phyloP scores from a whole-genome alignment of 306 rosid species.

The Fragaria nilgerrensis region DNA sequence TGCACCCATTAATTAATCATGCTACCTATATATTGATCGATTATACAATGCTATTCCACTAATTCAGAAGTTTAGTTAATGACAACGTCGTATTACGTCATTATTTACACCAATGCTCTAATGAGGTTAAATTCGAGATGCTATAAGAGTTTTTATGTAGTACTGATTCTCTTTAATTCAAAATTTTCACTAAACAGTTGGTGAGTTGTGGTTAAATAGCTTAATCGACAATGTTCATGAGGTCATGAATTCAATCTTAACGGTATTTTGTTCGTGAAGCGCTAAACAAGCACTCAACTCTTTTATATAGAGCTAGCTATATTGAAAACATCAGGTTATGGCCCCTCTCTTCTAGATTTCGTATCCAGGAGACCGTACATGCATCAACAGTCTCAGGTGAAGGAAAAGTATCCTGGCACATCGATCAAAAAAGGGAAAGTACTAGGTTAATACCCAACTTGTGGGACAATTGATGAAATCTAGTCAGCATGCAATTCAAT shows the following conservation, averaged over 20 bases:
- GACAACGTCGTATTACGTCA: not conserved
- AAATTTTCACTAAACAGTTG: no score
- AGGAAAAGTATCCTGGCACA: not conserved
- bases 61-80: not conserved
- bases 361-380: not conserved
- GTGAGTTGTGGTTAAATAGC: no score
- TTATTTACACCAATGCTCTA: not conserved
- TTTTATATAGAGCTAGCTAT: not conserved
- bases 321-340: not conserved
- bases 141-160: no score
- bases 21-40: not conserved
- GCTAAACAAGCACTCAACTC: no score
- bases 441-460: conserved; percentile 1
- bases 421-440: not conserved
- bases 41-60: conserved; percentile 8
- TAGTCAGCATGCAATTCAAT: conserved; percentile 21
- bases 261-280: no score
- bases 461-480: conserved; percentile 22
- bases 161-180: no score
- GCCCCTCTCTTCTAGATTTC: not conserved
- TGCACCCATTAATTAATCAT: not conserved
- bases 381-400: not conserved
- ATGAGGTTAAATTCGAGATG: not conserved
- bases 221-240: no score
- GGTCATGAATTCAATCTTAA: no score